These are phyloP conservation scores for Mycothermus thermophilus DNA, from an alignment of 495 filamentous ascomycete genomes.

Conservation along the genomic window DNA sequence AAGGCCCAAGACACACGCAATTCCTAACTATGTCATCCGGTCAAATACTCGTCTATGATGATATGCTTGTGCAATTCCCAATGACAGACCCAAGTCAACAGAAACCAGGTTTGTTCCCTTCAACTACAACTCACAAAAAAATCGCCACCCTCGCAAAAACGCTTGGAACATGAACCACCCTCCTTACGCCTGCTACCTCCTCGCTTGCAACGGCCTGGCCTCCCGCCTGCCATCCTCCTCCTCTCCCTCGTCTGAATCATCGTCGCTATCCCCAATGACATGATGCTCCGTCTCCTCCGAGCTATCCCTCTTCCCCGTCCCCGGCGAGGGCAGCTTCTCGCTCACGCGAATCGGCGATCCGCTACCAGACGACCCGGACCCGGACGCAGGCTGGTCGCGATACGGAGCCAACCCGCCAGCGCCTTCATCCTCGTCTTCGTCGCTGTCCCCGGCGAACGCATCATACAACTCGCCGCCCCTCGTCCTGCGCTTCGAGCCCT, in stretches of 20 bases:
- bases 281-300: constrained; percentile 23
- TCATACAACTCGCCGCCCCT: constrained; percentile 81
- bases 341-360: constrained; percentile 3
- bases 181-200: background rate
- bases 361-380: constrained; percentile 1
- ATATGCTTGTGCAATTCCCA: too few relatives aligned
- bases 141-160: too few relatives aligned
- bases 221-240: constrained; percentile 6
- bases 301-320: constrained; percentile 12
- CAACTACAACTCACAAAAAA: too few relatives aligned
- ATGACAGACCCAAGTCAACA: too few relatives aligned
- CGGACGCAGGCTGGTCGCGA: constrained; percentile 5
- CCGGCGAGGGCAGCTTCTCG: constrained; percentile 8
- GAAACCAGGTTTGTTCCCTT: too few relatives aligned
- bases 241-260: constrained; percentile 15
- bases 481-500: constrained; percentile 29
- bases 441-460: constrained; percentile 70
- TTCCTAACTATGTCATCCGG: too few relatives aligned
- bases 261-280: constrained; percentile 19
- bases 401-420: constrained; percentile 6
- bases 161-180: too few relatives aligned
- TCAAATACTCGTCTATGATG: too few relatives aligned
- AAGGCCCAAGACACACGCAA: too few relatives aligned
- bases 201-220: constrained; percentile 6
- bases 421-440: constrained; percentile 11